Evolutionary conservation across 257 asterid species (phyloP).

Genomic region (Fraxinus pennsylvanica): DNA sequence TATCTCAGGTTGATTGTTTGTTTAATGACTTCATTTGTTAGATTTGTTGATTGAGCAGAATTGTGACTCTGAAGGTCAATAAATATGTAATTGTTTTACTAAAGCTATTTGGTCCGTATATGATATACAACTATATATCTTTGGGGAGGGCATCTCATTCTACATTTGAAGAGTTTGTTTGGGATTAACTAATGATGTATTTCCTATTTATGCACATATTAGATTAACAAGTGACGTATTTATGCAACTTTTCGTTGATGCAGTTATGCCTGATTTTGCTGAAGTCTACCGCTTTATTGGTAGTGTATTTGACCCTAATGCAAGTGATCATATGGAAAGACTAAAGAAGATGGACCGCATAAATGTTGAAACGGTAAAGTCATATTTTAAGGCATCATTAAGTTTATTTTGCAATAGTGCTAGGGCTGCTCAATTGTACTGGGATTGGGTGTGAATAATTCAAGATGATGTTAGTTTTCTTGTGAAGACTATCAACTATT

Average conservation of each 20-base stretch:
- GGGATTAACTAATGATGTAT: neutral
- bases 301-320: slow-evolving; percentile 67
- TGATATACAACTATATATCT: neutral
- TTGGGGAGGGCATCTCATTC: neutral
- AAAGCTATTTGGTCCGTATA: neutral
- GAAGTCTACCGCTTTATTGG: slow-evolving; percentile 68
- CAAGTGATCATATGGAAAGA: slow-evolving; percentile 56
- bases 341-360: slow-evolving; percentile 71
- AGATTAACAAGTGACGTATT: neutral
- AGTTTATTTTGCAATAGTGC: neutral
- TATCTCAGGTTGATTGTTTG: neutral
- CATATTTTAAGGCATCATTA: neutral
- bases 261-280: slow-evolving; percentile 80
- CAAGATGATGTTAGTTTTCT: neutral
- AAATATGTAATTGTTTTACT: neutral
- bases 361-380: slow-evolving; percentile 74
- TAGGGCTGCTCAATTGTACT: neutral
- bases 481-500: neutral
- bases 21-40: neutral
- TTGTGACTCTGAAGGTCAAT: neutral
- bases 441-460: neutral
- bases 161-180: neutral
- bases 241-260: slow-evolving; percentile 15
- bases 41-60: neutral
- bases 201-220: neutral